These are phyloP conservation scores for Cercospora berteroae DNA, from an alignment of 2,329 filamentous ascomycete genomes.

Conservation along the genomic window DNA sequence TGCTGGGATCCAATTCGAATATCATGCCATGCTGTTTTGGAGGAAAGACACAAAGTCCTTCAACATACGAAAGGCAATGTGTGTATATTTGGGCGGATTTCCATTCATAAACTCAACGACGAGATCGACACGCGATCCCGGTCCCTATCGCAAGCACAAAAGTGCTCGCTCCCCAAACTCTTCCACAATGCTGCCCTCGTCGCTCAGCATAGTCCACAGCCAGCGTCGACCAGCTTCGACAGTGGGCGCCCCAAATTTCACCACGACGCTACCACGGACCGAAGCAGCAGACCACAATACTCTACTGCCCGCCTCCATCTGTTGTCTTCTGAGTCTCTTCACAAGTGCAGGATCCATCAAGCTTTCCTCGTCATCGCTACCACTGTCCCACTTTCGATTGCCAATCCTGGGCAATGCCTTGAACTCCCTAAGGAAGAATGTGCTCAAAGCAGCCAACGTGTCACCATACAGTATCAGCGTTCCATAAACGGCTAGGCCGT, in stretches of 20 bases:
- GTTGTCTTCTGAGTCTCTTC: slow-evolving; percentile 46
- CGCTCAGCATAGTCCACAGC: slow-evolving; percentile 71
- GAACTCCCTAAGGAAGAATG: slow-evolving; percentile 80
- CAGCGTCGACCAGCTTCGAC: slow-evolving; percentile 80
- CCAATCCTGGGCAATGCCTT: slow-evolving; percentile 76
- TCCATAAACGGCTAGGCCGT: slow-evolving; percentile 72
- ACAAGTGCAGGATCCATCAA: slow-evolving; percentile 41
- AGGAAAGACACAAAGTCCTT: neutral
- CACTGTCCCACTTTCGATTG: slow-evolving; percentile 67
- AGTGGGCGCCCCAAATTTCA: slow-evolving; percentile 83
- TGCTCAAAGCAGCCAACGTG: slow-evolving; percentile 62
- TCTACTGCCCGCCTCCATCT: slow-evolving; percentile 57
- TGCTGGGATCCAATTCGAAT: neutral
- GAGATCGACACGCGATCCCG: neutral
- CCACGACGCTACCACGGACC: slow-evolving; percentile 78
- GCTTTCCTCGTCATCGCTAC: slow-evolving; percentile 40
- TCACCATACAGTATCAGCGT: slow-evolving; percentile 80
- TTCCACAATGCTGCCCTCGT: slow-evolving; percentile 68
- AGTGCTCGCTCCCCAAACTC: slow-evolving; percentile 79
- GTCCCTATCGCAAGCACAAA: slow-evolving; percentile 55
- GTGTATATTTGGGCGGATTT: neutral
- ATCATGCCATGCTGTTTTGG: neutral
- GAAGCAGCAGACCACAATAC: slow-evolving; percentile 80
- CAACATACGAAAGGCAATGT: neutral
- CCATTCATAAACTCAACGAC: neutral